Conservation (phyloP, 805 yeast species). For the Candida endomychidarum region DNA sequence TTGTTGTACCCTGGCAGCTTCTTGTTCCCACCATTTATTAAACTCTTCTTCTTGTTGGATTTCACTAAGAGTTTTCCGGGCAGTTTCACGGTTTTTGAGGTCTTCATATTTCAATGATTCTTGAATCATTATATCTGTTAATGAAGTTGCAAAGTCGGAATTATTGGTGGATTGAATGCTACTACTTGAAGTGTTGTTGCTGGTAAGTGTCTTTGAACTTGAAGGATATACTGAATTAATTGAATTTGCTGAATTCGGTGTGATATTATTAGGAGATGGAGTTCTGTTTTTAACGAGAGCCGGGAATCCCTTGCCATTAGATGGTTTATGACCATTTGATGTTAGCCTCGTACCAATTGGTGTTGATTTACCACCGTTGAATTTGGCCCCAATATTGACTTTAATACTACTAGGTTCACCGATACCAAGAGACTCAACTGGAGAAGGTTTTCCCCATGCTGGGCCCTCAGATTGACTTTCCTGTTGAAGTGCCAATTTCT, state of each 20-base stretch:
- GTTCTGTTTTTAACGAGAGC: neutral
- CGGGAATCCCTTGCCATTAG: neutral
- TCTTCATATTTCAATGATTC: slow-evolving; percentile 43
- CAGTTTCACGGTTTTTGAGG: slow-evolving; percentile 25
- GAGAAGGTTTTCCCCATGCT: neutral
- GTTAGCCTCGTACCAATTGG: too few species aligned
- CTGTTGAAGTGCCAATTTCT: slow-evolving; percentile 31
- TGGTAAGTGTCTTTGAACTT: too few species aligned
- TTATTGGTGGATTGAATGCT: neutral
- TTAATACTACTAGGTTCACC: neutral
- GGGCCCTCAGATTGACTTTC: neutral
- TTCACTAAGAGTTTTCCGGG: slow-evolving; percentile 57
- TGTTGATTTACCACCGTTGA: neutral
- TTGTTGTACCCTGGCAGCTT: slow-evolving; percentile 62
- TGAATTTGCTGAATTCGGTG: neutral
- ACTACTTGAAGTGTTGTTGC: too few species aligned
- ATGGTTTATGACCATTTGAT: neutral
- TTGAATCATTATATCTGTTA: slow-evolving; percentile 46
- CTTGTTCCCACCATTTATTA: slow-evolving; percentile 86
- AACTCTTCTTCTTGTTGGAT: slow-evolving; percentile 81
- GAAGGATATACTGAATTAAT: neutral
- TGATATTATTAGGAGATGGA: neutral
- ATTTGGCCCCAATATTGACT: too few species aligned
- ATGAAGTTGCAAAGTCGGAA: slow-evolving; percentile 15
- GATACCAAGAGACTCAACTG: neutral